phyloP scores from a whole-genome alignment of 1,284 basidiomycete genomes.

The Coniferiporia weirii region DNA sequence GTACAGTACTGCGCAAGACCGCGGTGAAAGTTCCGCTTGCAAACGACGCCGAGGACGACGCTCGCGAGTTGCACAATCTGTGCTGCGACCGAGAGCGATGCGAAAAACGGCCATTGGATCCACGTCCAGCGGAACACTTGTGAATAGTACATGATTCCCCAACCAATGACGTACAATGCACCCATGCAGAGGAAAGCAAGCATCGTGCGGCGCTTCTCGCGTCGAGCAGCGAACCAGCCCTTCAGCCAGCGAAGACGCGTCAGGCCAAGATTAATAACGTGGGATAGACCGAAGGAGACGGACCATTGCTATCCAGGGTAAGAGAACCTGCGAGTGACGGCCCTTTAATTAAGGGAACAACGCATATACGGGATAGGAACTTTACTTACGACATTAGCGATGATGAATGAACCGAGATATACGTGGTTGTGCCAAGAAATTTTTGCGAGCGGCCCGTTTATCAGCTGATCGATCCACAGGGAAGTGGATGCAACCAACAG shows the following conservation, averaged over 20 bases:
- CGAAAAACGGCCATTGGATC: slow-evolving; percentile 19
- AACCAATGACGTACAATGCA: slow-evolving; percentile 3
- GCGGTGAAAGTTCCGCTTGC: slow-evolving; percentile 12
- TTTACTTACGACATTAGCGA: slow-evolving; percentile 36
- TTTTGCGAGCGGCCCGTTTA: slow-evolving; percentile 38
- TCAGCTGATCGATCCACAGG: slow-evolving; percentile 52
- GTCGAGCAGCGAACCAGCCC: slow-evolving; percentile 16
- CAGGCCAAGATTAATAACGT: not conserved
- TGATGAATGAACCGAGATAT: slow-evolving; percentile 43
- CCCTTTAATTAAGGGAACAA: not conserved
- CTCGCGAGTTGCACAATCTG: slow-evolving; percentile 12
- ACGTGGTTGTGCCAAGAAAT: slow-evolving; percentile 38
- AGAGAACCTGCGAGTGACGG: slow-evolving; percentile 22
- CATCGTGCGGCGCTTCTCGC: slow-evolving; percentile 15
- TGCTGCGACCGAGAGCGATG: slow-evolving; percentile 9
- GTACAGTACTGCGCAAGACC: slow-evolving; percentile 15
- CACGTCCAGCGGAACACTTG: slow-evolving; percentile 18
- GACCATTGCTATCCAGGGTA: slow-evolving; percentile 45
- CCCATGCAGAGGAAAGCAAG: slow-evolving; percentile 9
- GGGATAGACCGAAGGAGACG: not conserved
- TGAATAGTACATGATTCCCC: slow-evolving; percentile 16
- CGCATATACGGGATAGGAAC: not conserved
- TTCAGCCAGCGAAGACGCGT: not conserved
- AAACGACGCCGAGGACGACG: slow-evolving; percentile 12
- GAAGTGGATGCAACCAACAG: slow-evolving; percentile 44